phyloP scores from a whole-genome alignment of 2,329 filamentous ascomycete genomes.

The Aaosphaeria pasadenensis region DNA sequence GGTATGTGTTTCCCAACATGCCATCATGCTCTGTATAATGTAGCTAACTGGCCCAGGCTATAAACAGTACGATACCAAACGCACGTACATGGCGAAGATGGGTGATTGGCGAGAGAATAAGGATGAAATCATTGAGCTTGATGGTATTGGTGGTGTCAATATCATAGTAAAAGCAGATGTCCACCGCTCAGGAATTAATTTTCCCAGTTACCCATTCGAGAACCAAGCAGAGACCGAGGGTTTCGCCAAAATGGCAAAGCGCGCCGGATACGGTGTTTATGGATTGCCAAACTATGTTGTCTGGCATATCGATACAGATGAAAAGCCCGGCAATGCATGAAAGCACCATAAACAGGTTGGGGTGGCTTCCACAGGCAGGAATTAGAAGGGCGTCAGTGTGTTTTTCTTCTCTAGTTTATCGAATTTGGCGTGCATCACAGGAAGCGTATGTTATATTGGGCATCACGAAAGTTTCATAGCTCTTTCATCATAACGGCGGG shows the following conservation, averaged over 20 bases:
- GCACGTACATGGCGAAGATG: constrained; percentile 85
- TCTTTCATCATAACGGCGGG: no score
- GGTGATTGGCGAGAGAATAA: constrained; percentile 92
- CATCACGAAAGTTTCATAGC: no score
- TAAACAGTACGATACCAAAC: constrained; percentile 86
- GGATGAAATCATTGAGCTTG: constrained; percentile 86
- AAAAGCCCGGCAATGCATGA: constrained; percentile 76
- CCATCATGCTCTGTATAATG: background rate
- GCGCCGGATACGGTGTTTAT: constrained; percentile 87
- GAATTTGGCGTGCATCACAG: no score
- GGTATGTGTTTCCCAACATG: constrained; percentile 51
- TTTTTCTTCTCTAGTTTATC: no score
- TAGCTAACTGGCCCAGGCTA: constrained; percentile 60
- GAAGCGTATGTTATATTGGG: no score
- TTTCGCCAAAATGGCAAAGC: constrained; percentile 97
- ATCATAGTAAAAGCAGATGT: constrained; percentile 98
- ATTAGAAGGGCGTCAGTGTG: no score
- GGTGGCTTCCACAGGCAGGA: no score
- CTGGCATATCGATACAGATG: constrained; percentile 96
- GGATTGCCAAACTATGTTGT: constrained; percentile 97
- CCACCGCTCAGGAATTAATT: constrained; percentile 95
- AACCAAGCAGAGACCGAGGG: constrained; percentile 99
- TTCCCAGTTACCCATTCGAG: constrained; percentile 93
- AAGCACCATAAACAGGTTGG: no score
- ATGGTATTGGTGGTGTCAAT: constrained; percentile 95